Percentiles rank a stretch among this genome's conserved stretches.
Conservation (phyloP, 2,329 filamentous ascomycete species). For the Colletotrichum sp. region DNA sequence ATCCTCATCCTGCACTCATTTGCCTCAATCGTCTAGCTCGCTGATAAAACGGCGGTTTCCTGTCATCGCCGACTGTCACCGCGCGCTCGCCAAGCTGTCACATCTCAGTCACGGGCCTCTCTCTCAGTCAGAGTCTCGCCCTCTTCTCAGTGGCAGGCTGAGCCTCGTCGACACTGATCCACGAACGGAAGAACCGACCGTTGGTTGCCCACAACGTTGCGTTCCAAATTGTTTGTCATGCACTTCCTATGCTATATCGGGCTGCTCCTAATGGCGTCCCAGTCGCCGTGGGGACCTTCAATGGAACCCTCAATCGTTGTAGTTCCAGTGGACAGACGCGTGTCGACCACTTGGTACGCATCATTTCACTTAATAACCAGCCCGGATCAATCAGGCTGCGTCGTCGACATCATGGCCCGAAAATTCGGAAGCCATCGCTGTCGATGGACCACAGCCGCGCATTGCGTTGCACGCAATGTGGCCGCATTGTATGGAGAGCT, state of each 20-base stretch:
- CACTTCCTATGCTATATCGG: neutral
- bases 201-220: neutral
- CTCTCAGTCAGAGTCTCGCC: neutral
- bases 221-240: neutral
- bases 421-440: neutral
- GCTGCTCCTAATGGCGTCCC: neutral
- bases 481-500: constrained; percentile 8
- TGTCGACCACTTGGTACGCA: neutral
- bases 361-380: constrained; percentile 9
- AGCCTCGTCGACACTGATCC: neutral
- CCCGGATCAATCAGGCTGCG: neutral
- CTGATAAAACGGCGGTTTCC: neutral
- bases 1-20: neutral
- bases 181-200: neutral
- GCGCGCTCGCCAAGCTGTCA: constrained; percentile 8
- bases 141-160: neutral
- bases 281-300: constrained; percentile 12
- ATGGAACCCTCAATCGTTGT: neutral
- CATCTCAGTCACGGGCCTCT: neutral
- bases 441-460: neutral
- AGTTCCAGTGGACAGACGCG: neutral
- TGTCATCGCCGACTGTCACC: constrained; percentile 1
- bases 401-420: neutral
- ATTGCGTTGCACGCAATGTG: constrained; percentile 10
- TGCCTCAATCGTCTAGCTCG: neutral